These are phyloP conservation scores for Calonectria pseudoturangicola DNA, from an alignment of 2,329 filamentous ascomycete species.

Conservation along the genomic window DNA sequence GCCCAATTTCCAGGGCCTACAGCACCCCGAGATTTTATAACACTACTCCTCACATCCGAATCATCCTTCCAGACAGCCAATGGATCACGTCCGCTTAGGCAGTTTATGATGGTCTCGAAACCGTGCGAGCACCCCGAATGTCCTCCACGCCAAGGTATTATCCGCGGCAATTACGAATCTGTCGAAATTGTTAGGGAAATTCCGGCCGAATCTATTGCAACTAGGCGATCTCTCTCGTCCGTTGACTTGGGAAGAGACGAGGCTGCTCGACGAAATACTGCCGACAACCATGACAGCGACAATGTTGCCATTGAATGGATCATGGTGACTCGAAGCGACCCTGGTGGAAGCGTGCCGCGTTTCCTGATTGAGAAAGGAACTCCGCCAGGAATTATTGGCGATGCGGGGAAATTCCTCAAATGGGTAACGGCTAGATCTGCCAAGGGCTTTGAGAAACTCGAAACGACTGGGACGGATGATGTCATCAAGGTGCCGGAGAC, in stretches of 20 bases:
- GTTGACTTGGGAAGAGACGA: slow-evolving; percentile 58
- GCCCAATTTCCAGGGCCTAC: slow-evolving; percentile 94
- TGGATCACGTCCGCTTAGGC: slow-evolving; percentile 70
- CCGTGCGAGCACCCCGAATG: slow-evolving; percentile 87
- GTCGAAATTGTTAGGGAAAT: slow-evolving; percentile 94
- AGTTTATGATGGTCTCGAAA: slow-evolving; percentile 91
- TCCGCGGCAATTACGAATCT: slow-evolving; percentile 91
- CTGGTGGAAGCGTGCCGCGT: slow-evolving; percentile 89
- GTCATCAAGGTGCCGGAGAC: slow-evolving; percentile 33
- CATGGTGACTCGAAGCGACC: slow-evolving; percentile 93
- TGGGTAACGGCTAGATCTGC: slow-evolving; percentile 74
- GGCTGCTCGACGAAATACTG: slow-evolving; percentile 43
- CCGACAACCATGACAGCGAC: slow-evolving; percentile 53
- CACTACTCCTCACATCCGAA: slow-evolving; percentile 82
- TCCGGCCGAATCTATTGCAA: slow-evolving; percentile 68
- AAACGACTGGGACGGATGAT: slow-evolving; percentile 36
- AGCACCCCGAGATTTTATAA: slow-evolving; percentile 90
- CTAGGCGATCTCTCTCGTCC: slow-evolving; percentile 59
- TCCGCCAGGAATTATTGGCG: slow-evolving; percentile 84
- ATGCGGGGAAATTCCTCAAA: slow-evolving; percentile 87
- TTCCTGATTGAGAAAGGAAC: slow-evolving; percentile 96
- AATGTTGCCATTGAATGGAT: slow-evolving; percentile 85
- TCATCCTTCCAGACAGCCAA: slow-evolving; percentile 62
- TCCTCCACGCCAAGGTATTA: slow-evolving; percentile 81
- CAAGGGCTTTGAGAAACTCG: slow-evolving; percentile 58